phyloP scores from a whole-genome alignment of 352 stramenopile species.

The Blastocystis sp. region DNA sequence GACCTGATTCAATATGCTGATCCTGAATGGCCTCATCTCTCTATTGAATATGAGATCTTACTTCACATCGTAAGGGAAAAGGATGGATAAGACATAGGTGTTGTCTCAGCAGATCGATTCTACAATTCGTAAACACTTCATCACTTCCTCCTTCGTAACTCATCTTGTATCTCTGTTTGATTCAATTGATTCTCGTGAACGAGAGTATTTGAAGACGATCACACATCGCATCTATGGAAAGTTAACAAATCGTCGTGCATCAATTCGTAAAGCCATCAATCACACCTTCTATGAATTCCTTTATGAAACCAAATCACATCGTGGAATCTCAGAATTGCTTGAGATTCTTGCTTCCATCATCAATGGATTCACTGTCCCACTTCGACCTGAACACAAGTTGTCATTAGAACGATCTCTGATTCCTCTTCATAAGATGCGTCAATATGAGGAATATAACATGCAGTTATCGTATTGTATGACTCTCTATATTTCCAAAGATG shows the following conservation, averaged over 20 bases:
- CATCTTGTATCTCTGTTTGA: conserved; percentile 88
- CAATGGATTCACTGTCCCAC: conserved; percentile 96
- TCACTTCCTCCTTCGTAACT: conserved; percentile 90
- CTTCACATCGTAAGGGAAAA: conserved; percentile 75
- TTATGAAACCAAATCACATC: conserved; percentile 88
- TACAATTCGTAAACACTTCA: conserved; percentile 85
- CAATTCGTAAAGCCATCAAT: conserved; percentile 90
- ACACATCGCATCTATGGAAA: conserved; percentile 97
- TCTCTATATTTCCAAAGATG: conserved; percentile 97
- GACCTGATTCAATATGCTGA: conserved; percentile 93
- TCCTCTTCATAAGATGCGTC: conserved; percentile 93
- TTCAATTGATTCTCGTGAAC: conserved; percentile 89
- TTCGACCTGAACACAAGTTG: conserved; percentile 91
- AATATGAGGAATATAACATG: conserved; percentile 90
- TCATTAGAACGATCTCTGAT: conserved; percentile 86
- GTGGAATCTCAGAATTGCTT: conserved; percentile 88
- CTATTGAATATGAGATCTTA: conserved; percentile 98
- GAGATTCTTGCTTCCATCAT: conserved; percentile 97
- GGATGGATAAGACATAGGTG: conserved; percentile 68
- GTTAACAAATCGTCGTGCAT: conserved; percentile 93
- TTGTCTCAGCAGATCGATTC: conserved; percentile 88
- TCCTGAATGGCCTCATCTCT: conserved; percentile 88
- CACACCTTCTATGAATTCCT: conserved; percentile 96
- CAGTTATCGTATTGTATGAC: conserved; percentile 98
- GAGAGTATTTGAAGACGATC: conserved; percentile 98